These are phyloP conservation scores for Fusarium sambucinum DNA, from an alignment of 2,329 filamentous ascomycete genomes.

Conservation along the genomic window DNA sequence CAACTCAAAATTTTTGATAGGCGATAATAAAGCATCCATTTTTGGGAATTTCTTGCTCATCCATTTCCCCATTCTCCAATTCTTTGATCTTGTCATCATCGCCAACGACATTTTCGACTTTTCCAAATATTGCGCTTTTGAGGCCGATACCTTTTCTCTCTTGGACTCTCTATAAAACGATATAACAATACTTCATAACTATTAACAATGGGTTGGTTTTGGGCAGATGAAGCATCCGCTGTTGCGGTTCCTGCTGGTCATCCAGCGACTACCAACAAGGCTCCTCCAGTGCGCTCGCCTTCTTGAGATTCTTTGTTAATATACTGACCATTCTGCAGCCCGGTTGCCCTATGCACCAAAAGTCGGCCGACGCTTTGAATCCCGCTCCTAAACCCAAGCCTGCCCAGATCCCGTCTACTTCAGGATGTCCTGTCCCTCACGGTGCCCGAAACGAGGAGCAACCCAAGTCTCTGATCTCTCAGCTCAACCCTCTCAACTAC, in stretches of 20 bases:
- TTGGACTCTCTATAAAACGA: slow-evolving; percentile 6
- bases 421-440: slow-evolving; percentile 61
- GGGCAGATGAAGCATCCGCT: slow-evolving; percentile 63
- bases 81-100: slow-evolving; percentile 35
- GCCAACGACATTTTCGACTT: slow-evolving; percentile 12
- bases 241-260: slow-evolving; percentile 53
- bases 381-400: slow-evolving; percentile 47
- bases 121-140: neutral
- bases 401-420: slow-evolving; percentile 36
- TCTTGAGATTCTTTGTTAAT: neutral
- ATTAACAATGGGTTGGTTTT: slow-evolving; percentile 71
- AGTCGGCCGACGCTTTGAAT: slow-evolving; percentile 62
- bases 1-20: slow-evolving; percentile 34
- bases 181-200: neutral
- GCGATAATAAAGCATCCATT: slow-evolving; percentile 24
- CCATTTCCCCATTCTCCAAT: slow-evolving; percentile 37
- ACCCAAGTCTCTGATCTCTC: slow-evolving; percentile 64
- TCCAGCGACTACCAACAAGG: slow-evolving; percentile 47
- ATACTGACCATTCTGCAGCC: slow-evolving; percentile 55
- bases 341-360: slow-evolving; percentile 70
- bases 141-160: neutral
- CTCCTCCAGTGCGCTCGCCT: slow-evolving; percentile 51
- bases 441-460: slow-evolving; percentile 51
- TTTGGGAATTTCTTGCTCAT: slow-evolving; percentile 33
- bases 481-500: slow-evolving; percentile 83